Evolutionary conservation across 139 green algal genomes (phyloP), one percentile per base, ranked within the genome.

Genomic region (Pleodorina starrii): DNA sequence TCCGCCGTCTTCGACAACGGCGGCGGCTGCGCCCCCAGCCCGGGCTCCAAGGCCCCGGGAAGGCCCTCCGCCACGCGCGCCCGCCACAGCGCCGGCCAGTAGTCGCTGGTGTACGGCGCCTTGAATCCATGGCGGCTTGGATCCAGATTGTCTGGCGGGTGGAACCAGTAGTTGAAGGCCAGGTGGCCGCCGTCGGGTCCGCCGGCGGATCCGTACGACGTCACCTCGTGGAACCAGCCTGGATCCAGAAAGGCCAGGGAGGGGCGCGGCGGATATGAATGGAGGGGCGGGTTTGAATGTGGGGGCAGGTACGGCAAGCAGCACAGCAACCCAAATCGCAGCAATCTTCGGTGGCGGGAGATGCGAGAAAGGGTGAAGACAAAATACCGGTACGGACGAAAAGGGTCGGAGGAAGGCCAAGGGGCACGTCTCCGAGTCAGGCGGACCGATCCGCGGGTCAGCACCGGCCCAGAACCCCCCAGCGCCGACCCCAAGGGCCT

Each of bases 191-290:
- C 78, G 27, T 69, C 42, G 63, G 71, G 21, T 2, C 35, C 42
- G 75, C 46, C 63, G 14, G 66, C 23, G 9, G 29, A 36, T 17
- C 94, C 91, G 74, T 90, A 96, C 10, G 92, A 96, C 19, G 95
- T 97, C 27, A 98, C 97, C 91, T 98, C 96, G 83, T 98, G 97
- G 86, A 98, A 98, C 96, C 96, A 98, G 36, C 96, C 95, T 88
- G 88, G 32, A 68, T 73, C 63, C 63, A 35, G 29, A 57, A 57
- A 57, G n/a, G n/a, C n/a, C n/a, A n/a, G n/a, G n/a, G n/a, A n/a
- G n/a, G n/a, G n/a, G n/a, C n/a, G n/a, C n/a, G n/a, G n/a, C n/a
- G n/a, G n/a, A n/a, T n/a, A n/a, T n/a, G n/a, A n/a, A n/a, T n/a
- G n/a, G n/a, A n/a, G n/a, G n/a, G n/a, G n/a, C n/a, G n/a, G n/a